These are phyloP conservation scores for Coemansia sp. DNA, from an alignment of 192 early-diverging fungal species.

Conservation along the genomic window DNA sequence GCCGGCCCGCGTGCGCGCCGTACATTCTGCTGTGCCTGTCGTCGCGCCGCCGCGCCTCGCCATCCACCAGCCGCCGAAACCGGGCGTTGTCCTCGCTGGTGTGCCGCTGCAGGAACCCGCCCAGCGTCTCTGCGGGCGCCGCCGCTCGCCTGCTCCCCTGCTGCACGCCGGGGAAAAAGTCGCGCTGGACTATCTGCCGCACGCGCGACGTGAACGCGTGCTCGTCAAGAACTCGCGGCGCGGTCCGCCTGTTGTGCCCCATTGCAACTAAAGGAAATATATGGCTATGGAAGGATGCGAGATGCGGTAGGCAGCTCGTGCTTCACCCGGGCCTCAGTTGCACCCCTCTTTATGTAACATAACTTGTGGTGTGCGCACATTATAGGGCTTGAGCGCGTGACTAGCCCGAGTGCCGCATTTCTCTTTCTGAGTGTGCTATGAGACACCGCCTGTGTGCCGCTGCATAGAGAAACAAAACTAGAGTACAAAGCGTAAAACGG, in stretches of 20 bases:
- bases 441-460: no score
- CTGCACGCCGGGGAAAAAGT: conserved; percentile 21
- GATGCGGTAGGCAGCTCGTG: no score
- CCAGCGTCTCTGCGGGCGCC: conserved; percentile 3
- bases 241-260: not conserved
- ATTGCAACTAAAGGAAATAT: not conserved
- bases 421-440: no score
- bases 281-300: no score
- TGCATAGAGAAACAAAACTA: not conserved
- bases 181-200: conserved; percentile 26
- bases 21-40: not conserved
- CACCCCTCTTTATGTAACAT: no score
- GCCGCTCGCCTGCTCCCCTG: not conserved
- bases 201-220: conserved; percentile 18
- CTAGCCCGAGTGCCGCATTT: not conserved
- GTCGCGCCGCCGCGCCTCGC: conserved; percentile 6
- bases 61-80: conserved; percentile 14
- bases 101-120: conserved; percentile 21
- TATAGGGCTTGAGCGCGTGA: not conserved
- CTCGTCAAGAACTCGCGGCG: conserved; percentile 21
- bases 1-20: not conserved
- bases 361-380: not conserved
- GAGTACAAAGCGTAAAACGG: not conserved
- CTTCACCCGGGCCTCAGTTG: no score
- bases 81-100: conserved; percentile 39